A percentile compares a stretch with the other conserved stretches of the same genome.
Conservation (phyloP, 371 early-diverging fungal species). For the Ecytonucleospora hepatopenaei region DNA sequence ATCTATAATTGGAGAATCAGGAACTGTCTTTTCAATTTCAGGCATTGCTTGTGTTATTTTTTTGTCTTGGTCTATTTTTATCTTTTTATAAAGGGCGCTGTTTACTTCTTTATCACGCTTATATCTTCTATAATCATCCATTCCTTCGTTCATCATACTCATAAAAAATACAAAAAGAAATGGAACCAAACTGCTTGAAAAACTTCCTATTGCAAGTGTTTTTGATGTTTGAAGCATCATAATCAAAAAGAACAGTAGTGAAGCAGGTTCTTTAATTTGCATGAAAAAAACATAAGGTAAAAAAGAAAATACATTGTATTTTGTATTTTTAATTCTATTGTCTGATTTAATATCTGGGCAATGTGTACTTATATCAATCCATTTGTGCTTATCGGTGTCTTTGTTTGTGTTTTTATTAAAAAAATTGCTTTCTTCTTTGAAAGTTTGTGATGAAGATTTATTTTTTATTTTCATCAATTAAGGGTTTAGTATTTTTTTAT, state of each 20-base stretch:
- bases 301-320: conserved; percentile 77
- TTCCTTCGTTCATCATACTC: conserved; percentile 82
- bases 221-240: conserved; percentile 81
- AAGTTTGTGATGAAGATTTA: background rate
- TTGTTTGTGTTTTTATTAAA: background rate
- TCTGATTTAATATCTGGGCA: conserved; percentile 54
- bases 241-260: conserved; percentile 83
- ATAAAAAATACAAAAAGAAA: conserved; percentile 77
- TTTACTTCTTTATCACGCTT: conserved; percentile 64
- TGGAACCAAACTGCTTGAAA: conserved; percentile 82
- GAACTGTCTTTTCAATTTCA: background rate
- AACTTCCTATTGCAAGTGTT: conserved; percentile 63
- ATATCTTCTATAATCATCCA: conserved; percentile 79
- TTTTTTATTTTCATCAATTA: background rate
- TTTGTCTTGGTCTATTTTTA: background rate
- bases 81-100: conserved; percentile 28
- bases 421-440: background rate
- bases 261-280: conserved; percentile 89
- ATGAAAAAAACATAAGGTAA: conserved; percentile 75
- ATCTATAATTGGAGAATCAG: background rate
- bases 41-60: background rate
- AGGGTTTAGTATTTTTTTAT: conserved; percentile 12
- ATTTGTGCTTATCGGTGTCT: background rate
- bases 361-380: background rate
- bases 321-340: conserved; percentile 86